These are phyloP conservation scores for Nemania sp. DNA, from an alignment of 2,329 filamentous ascomycete genomes.

Conservation along the genomic window DNA sequence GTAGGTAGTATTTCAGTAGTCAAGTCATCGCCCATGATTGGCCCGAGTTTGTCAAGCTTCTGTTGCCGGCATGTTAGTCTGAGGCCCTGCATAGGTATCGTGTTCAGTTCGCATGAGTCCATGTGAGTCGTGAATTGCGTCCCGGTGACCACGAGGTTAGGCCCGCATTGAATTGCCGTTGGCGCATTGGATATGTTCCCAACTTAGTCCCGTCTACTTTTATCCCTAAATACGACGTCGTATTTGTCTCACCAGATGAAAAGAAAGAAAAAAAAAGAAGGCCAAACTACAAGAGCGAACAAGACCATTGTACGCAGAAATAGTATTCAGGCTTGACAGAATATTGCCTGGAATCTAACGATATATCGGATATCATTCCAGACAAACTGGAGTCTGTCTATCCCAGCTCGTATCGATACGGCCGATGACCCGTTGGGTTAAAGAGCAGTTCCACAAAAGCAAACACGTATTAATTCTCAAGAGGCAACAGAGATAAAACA, in stretches of 20 bases:
- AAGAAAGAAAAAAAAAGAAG: neutral
- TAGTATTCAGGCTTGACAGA: too few species aligned
- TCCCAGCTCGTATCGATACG: neutral
- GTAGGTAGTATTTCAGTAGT: too few species aligned
- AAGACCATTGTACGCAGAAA: neutral
- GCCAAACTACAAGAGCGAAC: neutral
- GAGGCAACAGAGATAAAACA: too few species aligned
- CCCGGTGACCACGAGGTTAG: conserved; percentile 41
- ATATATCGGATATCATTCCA: neutral
- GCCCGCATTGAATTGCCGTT: conserved; percentile 40
- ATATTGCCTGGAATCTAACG: too few species aligned
- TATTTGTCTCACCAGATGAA: neutral
- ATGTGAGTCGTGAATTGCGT: conserved; percentile 16
- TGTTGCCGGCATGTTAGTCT: conserved; percentile 4
- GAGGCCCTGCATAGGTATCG: conserved; percentile 34
- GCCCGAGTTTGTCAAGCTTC: neutral
- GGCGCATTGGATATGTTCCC: neutral
- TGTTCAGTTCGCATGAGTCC: conserved; percentile 45
- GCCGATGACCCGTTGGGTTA: neutral
- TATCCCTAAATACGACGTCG: conserved; percentile 1
- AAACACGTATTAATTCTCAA: too few species aligned
- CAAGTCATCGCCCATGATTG: conserved; percentile 25
- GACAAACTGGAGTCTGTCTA: neutral
- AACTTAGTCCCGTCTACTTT: neutral
- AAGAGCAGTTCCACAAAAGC: neutral